Percentiles rank a stretch among this genome's conserved stretches.
Conservation (phyloP, 192 early-diverging fungal genomes). For the Chytriomyces sp. region DNA sequence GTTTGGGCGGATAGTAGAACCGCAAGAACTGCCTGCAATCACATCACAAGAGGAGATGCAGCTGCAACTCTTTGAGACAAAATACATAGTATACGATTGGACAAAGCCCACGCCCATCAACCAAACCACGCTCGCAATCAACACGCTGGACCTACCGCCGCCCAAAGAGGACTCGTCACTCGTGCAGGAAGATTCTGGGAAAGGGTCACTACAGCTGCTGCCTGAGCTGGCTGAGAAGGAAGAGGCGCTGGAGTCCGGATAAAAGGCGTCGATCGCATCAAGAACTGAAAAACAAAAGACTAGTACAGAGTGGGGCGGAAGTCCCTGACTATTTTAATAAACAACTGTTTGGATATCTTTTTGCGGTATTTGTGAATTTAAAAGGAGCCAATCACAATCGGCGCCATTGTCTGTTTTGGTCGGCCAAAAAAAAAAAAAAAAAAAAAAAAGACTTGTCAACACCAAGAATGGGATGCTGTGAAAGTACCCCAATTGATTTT, state of each 20-base stretch:
- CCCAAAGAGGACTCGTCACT: not conserved
- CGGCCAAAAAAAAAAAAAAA: not conserved
- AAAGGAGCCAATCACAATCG: no score
- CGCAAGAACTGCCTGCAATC: constrained; percentile 15
- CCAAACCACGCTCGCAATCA: not conserved
- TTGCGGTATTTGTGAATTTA: no score
- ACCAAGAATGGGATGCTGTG: not conserved
- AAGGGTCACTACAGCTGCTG: not conserved
- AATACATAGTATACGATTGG: constrained; percentile 27
- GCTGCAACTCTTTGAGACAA: constrained; percentile 31
- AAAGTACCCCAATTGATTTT: constrained; percentile 21
- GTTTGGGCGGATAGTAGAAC: not conserved
- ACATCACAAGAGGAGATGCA: constrained; percentile 26
- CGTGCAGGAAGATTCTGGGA: not conserved
- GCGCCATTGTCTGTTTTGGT: no score
- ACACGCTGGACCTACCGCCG: constrained; percentile 13
- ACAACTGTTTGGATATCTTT: not conserved
- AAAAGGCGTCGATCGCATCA: no score
- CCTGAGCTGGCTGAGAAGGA: not conserved
- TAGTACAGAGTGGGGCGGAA: no score
- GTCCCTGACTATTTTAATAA: not conserved
- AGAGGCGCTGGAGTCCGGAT: not conserved
- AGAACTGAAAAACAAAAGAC: no score
- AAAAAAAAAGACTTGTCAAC: not conserved
- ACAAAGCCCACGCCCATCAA: constrained; percentile 18